phyloP scores from a whole-genome alignment of 2,329 filamentous ascomycete genomes.

The Aspergillus tanneri region DNA sequence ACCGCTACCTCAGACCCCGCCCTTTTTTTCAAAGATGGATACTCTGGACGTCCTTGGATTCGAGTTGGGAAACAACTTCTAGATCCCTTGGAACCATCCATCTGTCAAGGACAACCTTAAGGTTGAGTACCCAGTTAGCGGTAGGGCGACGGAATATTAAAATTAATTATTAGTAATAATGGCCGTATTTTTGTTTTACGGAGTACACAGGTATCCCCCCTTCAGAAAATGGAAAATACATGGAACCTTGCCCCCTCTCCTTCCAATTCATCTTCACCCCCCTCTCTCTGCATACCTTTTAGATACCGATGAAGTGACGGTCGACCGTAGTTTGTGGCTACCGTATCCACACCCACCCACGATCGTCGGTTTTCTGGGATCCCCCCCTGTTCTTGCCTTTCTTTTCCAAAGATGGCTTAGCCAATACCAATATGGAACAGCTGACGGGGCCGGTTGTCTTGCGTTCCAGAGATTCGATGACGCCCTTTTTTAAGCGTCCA shows the following conservation, averaged over 20 bases:
- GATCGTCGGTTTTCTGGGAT: conserved; percentile 24
- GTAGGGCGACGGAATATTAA: not conserved
- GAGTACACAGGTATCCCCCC: not conserved
- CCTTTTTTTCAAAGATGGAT: not conserved
- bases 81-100: conserved; percentile 27
- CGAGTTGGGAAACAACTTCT: conserved; percentile 10
- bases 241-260: conserved; percentile 3
- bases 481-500: conserved; percentile 6
- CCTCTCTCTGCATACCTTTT: conserved; percentile 17
- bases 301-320: conserved; percentile 16
- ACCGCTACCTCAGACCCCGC: conserved; percentile 7
- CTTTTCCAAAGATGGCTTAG: conserved; percentile 19
- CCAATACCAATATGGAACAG: conserved; percentile 19
- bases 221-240: too few relatives aligned
- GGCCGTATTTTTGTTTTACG: not conserved
- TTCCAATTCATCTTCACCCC: conserved; percentile 12
- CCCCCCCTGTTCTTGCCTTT: conserved; percentile 17
- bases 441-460: conserved; percentile 8
- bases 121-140: conserved; percentile 11
- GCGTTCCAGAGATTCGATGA: conserved; percentile 3
- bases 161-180: conserved; percentile 1
- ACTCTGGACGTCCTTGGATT: not conserved
- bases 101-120: conserved; percentile 30
- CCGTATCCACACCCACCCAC: conserved; percentile 23
- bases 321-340: conserved; percentile 25